Base-by-base conservation (phyloP, 2,329 filamentous ascomycete genomes). In the Blastomyces silverae region DNA sequence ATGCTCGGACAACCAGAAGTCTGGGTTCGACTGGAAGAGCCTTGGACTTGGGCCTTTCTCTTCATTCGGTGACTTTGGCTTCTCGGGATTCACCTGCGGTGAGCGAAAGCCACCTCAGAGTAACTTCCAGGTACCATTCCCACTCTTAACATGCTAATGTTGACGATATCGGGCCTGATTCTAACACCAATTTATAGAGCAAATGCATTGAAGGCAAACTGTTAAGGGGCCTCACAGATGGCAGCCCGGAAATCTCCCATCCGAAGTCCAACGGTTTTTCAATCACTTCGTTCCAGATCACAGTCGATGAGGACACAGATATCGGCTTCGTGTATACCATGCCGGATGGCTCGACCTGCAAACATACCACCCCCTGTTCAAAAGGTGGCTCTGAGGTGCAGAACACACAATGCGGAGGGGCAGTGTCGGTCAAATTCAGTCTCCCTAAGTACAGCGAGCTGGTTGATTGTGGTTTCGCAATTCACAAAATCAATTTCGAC, bases 391-490 rank as follows among this genome's bases (percentile, higher is more conserved):
- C 86, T 65, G 84, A 83, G 58, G 82, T 97, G 71, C 79, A 85
- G 79, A 97, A 97, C 84, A 85, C 81, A 67, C 91, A 97, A 83
- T 97, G 93, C 76, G 93, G 92, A 85, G 92, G 92, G 78, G 92
- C 93, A 69, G 91, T 84, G 75, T 87, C 86, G 65, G 91, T 97
- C 67, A 87, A 85, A 64, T 87, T 97, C 75, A 79, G 82, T 68
- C 77, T 84, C 65, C 85, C 88, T 73, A 79, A 84, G 68, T 76
- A 82, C 63, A 77, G 75, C 67, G 82, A 83, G 73, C 74, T 80
- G 66, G 82, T 85, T 75, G 78, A 82, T 71, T 94, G 90, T 81
- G 83, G 84, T 71, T 83, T 96, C 71, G 86, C 87, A 71, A 84
- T 94, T 71, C 88, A 90, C 79, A 83, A 82, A 74, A 85, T 95